These are phyloP conservation scores for Catunica adiposa DNA, from an alignment of 2,329 filamentous ascomycete genomes.

Conservation along the genomic window DNA sequence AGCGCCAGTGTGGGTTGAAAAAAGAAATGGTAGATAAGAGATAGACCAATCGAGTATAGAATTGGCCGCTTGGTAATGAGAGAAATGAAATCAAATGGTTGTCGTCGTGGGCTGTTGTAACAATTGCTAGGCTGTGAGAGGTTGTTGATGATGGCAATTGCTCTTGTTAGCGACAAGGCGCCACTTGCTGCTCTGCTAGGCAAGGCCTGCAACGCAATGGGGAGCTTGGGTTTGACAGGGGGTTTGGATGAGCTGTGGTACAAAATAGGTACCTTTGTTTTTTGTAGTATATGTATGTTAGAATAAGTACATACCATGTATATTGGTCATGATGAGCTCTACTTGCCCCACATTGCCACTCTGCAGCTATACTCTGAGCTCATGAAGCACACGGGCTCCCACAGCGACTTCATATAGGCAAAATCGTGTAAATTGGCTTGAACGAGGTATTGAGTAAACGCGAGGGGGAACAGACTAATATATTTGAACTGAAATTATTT, in stretches of 20 bases:
- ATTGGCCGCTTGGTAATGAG: too few relatives aligned
- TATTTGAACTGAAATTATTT: too few relatives aligned
- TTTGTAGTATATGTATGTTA: not conserved
- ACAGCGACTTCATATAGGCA: not conserved
- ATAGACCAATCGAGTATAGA: too few relatives aligned
- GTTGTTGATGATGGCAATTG: not conserved
- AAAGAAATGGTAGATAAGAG: not conserved
- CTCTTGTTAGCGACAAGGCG: not conserved
- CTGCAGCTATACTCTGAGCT: not conserved
- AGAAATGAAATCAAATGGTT: not conserved
- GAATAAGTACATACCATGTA: not conserved
- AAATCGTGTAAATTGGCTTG: not conserved
- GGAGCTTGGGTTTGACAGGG: not conserved
- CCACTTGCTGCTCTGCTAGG: not conserved
- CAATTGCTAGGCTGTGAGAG: not conserved
- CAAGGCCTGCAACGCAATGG: constrained; percentile 11
- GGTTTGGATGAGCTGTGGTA: not conserved
- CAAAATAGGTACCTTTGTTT: not conserved
- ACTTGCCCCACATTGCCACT: not conserved
- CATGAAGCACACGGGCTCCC: not conserved
- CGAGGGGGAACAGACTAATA: too few relatives aligned
- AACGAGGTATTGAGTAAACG: too few relatives aligned
- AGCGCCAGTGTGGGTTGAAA: not conserved
- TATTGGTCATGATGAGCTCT: not conserved
- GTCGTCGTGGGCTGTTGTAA: too few relatives aligned